Evolutionary conservation across 139 green algal genomes (phyloP), one percentile per base, ranked within the genome.

Genomic region (Coelastrella sp.): DNA sequence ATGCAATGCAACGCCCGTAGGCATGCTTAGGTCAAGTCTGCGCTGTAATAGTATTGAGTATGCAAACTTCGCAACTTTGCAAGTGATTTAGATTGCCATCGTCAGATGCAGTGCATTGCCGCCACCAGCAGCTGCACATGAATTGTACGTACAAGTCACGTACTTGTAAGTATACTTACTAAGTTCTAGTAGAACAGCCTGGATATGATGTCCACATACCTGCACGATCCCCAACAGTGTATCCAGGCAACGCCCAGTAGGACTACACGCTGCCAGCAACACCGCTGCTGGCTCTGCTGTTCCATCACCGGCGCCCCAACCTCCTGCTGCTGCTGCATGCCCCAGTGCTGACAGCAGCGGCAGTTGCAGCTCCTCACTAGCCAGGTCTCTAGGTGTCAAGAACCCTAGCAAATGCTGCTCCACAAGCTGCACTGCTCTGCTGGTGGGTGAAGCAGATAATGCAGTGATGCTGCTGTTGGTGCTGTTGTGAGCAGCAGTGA

Each of bases 311-410:
- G 80, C 80, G 14, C 7, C 81, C 82, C 65, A 87, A 27, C 84
- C 22, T 0, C 68, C 68, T 8, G 65, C 25, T n/a, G 22, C 20
- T 25, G 84, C 84, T 70, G 84, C 84, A 10, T 70, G 11, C 6
- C 20, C 68, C 8, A 90, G 8, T 6, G 72, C 25, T 56, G 49
- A 24, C 85, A 90, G 85, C 58, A 90, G 73, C 7, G 85, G 85
- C 85, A 90, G 73, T 25, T 66, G 20, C 57, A 90, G 58, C 58
- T 84, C 58, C 22, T 90, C 73, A 17, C 57, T 22, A 19, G 85
- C 85, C 17, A 90, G 73, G 24, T 90, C 85, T 25, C 74, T 90
- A 19, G 58, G n/a, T 8, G 57, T 78, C 24, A 90, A n/a, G 0
- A 84, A 57, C 9, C 10, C 22, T 11, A 84, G 56, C 73, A 90